A percentile compares a stretch with the other conserved stretches of the same genome.
These are phyloP conservation scores for Tricholoma sp. DNA, from an alignment of 768 basidiomycete genomes.

Conservation along the genomic window DNA sequence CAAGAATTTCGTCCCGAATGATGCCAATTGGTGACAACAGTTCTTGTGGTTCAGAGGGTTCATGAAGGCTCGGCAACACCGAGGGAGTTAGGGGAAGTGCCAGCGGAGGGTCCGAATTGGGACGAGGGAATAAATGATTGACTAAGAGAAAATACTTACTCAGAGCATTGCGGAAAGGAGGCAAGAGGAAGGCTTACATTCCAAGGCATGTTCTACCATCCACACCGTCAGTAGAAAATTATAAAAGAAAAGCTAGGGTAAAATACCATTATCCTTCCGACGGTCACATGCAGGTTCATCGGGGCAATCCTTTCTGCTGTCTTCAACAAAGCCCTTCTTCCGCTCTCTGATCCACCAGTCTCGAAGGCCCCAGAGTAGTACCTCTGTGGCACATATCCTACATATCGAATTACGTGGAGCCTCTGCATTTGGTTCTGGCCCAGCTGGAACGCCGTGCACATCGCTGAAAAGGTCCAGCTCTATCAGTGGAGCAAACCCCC, in stretches of 20 bases:
- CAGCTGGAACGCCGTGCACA: slow-evolving; percentile 52
- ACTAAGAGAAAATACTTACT: slow-evolving; percentile 20
- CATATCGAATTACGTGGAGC: slow-evolving; percentile 62
- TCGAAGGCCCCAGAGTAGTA: slow-evolving; percentile 68
- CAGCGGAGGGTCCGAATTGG: slow-evolving; percentile 5
- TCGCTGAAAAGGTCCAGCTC: slow-evolving; percentile 70
- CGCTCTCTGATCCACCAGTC: slow-evolving; percentile 85
- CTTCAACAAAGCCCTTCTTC: slow-evolving; percentile 59
- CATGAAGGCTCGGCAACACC: background rate
- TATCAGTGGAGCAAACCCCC: slow-evolving; percentile 59
- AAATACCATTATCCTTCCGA: slow-evolving; percentile 65
- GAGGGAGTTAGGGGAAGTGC: background rate
- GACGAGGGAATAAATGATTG: slow-evolving; percentile 36
- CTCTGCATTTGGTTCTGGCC: slow-evolving; percentile 49
- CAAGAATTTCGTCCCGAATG: background rate
- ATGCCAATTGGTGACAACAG: background rate
- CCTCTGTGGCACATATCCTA: slow-evolving; percentile 67
- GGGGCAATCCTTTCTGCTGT: slow-evolving; percentile 58
- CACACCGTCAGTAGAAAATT: slow-evolving; percentile 7
- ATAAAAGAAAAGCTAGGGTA: background rate
- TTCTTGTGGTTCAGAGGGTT: background rate
- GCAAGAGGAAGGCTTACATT: slow-evolving; percentile 47
- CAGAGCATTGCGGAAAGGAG: background rate
- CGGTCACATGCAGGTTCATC: slow-evolving; percentile 53
- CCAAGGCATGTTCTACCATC: slow-evolving; percentile 59